Evolutionary conservation across 352 stramenopile species (phyloP).

Genomic region (Phytophthora idaei): DNA sequence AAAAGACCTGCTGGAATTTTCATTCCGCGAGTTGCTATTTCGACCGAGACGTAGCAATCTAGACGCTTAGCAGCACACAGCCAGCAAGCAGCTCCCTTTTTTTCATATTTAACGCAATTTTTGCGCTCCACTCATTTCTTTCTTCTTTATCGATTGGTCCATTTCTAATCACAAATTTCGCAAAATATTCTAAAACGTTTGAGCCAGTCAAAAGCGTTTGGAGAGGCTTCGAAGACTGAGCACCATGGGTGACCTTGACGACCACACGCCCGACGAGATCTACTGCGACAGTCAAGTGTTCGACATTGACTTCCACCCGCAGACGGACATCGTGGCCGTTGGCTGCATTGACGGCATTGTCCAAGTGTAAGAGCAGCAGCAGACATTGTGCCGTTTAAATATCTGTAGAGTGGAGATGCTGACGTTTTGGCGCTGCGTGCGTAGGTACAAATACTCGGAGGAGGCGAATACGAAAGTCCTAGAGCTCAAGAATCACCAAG

Average conservation of each 20-base stretch:
- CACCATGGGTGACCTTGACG: constrained; percentile 69
- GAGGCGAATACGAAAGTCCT: constrained; percentile 72
- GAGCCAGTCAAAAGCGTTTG: constrained; percentile 22
- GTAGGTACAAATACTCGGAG: constrained; percentile 83
- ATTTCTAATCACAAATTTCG: background rate
- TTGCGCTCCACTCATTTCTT: constrained; percentile 14
- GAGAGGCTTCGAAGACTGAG: background rate
- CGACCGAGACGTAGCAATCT: background rate
- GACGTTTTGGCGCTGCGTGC: constrained; percentile 7
- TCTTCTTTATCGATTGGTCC: constrained; percentile 10
- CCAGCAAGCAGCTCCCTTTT: background rate
- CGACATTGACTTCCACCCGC: constrained; percentile 87
- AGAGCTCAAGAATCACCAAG: constrained; percentile 78
- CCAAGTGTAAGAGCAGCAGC: constrained; percentile 64
- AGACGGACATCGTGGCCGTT: constrained; percentile 69
- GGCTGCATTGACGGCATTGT: constrained; percentile 80
- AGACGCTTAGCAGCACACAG: background rate
- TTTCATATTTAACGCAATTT: constrained; percentile 35
- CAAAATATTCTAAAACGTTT: constrained; percentile 6
- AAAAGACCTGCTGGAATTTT: constrained; percentile 5
- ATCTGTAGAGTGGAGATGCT: background rate
- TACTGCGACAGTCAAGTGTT: constrained; percentile 79
- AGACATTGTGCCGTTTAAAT: background rate
- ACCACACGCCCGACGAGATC: constrained; percentile 84
- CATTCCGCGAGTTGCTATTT: background rate